phyloP scores from a whole-genome alignment of 2,329 filamentous ascomycete species.

The Calonectria pseudoreteaudii region DNA sequence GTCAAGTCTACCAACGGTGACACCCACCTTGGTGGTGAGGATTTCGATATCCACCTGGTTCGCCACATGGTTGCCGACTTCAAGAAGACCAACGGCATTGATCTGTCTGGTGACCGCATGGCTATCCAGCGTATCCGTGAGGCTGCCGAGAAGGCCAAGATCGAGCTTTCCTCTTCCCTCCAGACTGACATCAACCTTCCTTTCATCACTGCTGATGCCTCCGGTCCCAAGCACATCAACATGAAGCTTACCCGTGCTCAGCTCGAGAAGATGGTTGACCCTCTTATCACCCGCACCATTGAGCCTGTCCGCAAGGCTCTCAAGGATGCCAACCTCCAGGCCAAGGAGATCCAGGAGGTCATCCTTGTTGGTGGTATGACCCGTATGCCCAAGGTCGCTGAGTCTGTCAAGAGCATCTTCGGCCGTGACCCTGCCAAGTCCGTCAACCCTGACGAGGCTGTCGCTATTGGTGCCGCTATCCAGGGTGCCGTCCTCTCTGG shows the following conservation, averaged over 20 bases:
- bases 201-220: conserved; percentile 97
- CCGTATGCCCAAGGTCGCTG: conserved; percentile 97
- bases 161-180: conserved; percentile 93
- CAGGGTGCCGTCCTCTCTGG: conserved; percentile 97
- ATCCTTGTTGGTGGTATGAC: conserved; percentile 99
- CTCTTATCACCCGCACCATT: conserved; percentile 85
- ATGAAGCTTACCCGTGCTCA: conserved; percentile 91
- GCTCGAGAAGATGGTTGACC: conserved; percentile 92
- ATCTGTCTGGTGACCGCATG: conserved; percentile 94
- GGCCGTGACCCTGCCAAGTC: conserved; percentile 97
- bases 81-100: conserved; percentile 94
- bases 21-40: conserved; percentile 97
- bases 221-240: conserved; percentile 98
- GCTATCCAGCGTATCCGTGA: conserved; percentile 99
- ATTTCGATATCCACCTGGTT: conserved; percentile 95
- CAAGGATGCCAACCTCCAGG: conserved; percentile 91
- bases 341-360: conserved; percentile 96
- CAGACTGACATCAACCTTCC: conserved; percentile 98
- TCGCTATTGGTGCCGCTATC: conserved; percentile 96
- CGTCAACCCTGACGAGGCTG: conserved; percentile 98
- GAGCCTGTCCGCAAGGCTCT: conserved; percentile 96
- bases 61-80: conserved; percentile 94
- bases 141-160: conserved; percentile 99
- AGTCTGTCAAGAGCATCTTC: conserved; percentile 97
- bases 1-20: conserved; percentile 99